Evolutionary conservation across 1,284 basidiomycete species (phyloP).

Genomic region (Salmacisia buchloeana): DNA sequence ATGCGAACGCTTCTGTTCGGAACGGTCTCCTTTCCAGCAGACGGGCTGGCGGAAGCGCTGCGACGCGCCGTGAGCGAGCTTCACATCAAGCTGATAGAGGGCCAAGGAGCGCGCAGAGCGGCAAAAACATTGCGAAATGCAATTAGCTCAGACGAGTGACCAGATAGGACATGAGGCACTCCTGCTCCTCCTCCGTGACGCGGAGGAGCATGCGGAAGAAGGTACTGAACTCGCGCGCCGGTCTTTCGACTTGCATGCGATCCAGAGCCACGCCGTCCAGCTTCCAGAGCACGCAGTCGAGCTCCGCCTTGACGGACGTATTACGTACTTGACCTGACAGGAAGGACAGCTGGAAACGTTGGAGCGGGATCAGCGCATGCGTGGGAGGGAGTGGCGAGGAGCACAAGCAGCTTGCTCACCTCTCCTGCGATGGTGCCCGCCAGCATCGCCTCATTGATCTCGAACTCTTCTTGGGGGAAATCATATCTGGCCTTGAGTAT

Average conservation of each 20-base stretch:
- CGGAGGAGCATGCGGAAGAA: constrained; percentile 40
- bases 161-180: constrained; percentile 46
- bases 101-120: too few relatives aligned
- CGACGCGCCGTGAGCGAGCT: too few relatives aligned
- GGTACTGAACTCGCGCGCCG: constrained; percentile 16
- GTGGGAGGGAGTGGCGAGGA: neutral
- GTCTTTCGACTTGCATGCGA: constrained; percentile 21
- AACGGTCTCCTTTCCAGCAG: too few relatives aligned
- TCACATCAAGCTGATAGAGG: too few relatives aligned
- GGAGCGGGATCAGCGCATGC: neutral
- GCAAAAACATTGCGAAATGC: neutral
- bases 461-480: constrained; percentile 45
- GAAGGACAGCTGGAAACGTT: constrained; percentile 23
- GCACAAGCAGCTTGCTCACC: constrained; percentile 14
- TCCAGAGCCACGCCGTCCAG: constrained; percentile 25
- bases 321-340: constrained; percentile 36
- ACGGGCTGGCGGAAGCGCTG: too few relatives aligned
- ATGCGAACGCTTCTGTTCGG: too few relatives aligned
- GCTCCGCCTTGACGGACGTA: constrained; percentile 41
- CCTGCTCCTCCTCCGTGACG: constrained; percentile 45
- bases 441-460: constrained; percentile 48
- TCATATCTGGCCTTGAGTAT: constrained; percentile 47
- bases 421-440: constrained; percentile 49
- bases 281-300: constrained; percentile 41
- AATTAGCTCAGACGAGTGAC: constrained; percentile 39